Conservation (phyloP, 2,329 filamentous ascomycete genomes). For the Microascus cirrosus region DNA sequence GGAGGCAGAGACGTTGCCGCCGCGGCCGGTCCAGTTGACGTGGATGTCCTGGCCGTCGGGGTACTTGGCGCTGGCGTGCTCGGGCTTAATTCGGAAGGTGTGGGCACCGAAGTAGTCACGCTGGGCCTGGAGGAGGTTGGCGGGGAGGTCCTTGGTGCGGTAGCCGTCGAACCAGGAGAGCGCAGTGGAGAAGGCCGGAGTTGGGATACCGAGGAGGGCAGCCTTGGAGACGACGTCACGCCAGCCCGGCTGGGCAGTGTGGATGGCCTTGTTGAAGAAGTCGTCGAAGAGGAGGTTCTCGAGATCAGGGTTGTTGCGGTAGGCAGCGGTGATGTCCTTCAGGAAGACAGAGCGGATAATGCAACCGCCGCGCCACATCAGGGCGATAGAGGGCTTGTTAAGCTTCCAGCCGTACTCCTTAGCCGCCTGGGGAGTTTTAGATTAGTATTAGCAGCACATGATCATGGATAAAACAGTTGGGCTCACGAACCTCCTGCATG, state of each 20-base stretch:
- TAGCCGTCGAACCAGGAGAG: slow-evolving; percentile 99
- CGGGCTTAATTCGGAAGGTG: slow-evolving; percentile 82
- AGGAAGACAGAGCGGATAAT: slow-evolving; percentile 99
- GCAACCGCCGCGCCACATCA: slow-evolving; percentile 99
- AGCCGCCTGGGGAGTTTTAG: slow-evolving; percentile 53
- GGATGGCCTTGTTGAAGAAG: slow-evolving; percentile 99
- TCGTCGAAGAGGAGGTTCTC: slow-evolving; percentile 98
- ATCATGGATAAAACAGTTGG: not conserved
- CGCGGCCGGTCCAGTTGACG: slow-evolving; percentile 99
- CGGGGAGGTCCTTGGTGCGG: slow-evolving; percentile 91
- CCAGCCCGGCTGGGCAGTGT: slow-evolving; percentile 90
- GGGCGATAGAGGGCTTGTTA: slow-evolving; percentile 98
- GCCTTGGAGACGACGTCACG: slow-evolving; percentile 84
- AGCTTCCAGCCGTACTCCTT: slow-evolving; percentile 97
- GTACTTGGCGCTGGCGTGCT: slow-evolving; percentile 67
- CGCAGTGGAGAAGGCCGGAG: slow-evolving; percentile 91
- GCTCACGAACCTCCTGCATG: slow-evolving; percentile 75
- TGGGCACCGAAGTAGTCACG: slow-evolving; percentile 98
- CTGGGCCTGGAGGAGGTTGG: slow-evolving; percentile 97
- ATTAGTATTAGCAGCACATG: not conserved
- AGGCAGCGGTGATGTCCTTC: slow-evolving; percentile 97
- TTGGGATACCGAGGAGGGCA: slow-evolving; percentile 89
- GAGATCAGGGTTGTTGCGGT: slow-evolving; percentile 86
- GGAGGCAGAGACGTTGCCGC: slow-evolving; percentile 92
- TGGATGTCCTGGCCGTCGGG: slow-evolving; percentile 80